Base-by-base conservation (phyloP, 495 filamentous ascomycete species). In the Glutinoglossum americanum region DNA sequence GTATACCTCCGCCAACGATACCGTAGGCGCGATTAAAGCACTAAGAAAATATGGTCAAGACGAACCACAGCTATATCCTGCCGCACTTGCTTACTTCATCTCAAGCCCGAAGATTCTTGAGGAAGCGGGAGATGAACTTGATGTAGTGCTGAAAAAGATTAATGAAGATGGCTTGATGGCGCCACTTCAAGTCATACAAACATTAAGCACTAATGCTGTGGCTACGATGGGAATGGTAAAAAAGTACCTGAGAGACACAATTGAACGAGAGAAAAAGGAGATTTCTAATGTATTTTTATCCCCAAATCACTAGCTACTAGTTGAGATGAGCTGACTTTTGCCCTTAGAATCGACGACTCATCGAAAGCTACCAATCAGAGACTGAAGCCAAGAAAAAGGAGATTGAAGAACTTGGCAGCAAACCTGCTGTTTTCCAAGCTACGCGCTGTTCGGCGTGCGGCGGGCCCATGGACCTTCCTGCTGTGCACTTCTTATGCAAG, bases 151-250 rank as follows among this genome's bases (percentile, higher is more conserved):
- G 39, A 79, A 80, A 48, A 85, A 85, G 60, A 98, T 98, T 63
- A 84, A 94, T 57, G 78, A 83, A 57, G 86, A 92, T 60, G 84
- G 87, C 15, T 76, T 98, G 13, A 93, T 98, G 85, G 90, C 93
- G 15, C 92, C 92, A 1, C 73, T 98, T 26, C 90, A 98, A 67
- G 92, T 98, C 15, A 92, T 98, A 17, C 92, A 98, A 67, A 88
- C 93, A 1, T 72, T 98, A 11, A 85, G 82, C 59, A 80, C 77
- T 27, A 89, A 87, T 64, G 81, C 77, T 27, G 89, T 96, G 8
- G 89, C 92, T 0, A 96, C 88, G 0, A 95, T 97, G 85, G 92
- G 93, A 33, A 85, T 95, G 73, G 82, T 98, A 48, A 97, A 95
- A 72, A 81, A 81, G 28, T 98, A 98, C 65, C 80, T 98, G 4